A percentile compares a stretch with the other conserved stretches of the same genome.
phyloP scores from a whole-genome alignment of 768 basidiomycete genomes.

The Russula sp. region DNA sequence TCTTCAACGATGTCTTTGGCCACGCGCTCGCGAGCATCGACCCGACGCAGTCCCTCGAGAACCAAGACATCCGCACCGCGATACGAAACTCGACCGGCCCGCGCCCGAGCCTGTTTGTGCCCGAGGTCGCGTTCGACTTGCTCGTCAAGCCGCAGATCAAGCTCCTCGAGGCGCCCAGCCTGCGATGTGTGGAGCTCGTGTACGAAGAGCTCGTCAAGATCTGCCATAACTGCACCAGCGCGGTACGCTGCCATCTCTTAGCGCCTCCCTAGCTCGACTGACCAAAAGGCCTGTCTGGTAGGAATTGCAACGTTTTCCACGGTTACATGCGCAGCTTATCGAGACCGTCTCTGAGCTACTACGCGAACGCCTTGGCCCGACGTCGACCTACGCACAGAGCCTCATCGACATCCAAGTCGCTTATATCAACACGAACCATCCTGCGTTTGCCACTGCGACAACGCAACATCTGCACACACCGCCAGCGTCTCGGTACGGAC shows the following conservation, averaged over 20 bases:
- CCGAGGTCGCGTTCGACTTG: slow-evolving; percentile 93
- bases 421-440: slow-evolving; percentile 99
- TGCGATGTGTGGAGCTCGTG: slow-evolving; percentile 94
- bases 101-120: slow-evolving; percentile 91
- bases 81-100: slow-evolving; percentile 98
- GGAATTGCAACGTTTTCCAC: slow-evolving; percentile 95
- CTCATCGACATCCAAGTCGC: slow-evolving; percentile 96
- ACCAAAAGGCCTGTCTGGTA: slow-evolving; percentile 27
- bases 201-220: slow-evolving; percentile 99
- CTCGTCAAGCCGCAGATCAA: slow-evolving; percentile 98
- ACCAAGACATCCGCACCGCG: slow-evolving; percentile 94
- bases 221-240: slow-evolving; percentile 94
- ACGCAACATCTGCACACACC: slow-evolving; percentile 49
- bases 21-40: slow-evolving; percentile 85
- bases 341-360: slow-evolving; percentile 96
- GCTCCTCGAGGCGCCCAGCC: slow-evolving; percentile 85
- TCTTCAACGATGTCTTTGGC: slow-evolving; percentile 98
- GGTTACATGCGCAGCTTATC: slow-evolving; percentile 85
- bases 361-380: slow-evolving; percentile 91
- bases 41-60: slow-evolving; percentile 83
- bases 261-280: not conserved
- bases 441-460: slow-evolving; percentile 81
- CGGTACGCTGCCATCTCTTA: slow-evolving; percentile 39
- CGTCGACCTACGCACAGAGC: slow-evolving; percentile 93
- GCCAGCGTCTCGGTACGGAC: slow-evolving; percentile 34